Percentiles rank a stretch among this genome's conserved stretches.
These are phyloP conservation scores for Penicillium sp. DNA, from an alignment of 2,329 filamentous ascomycete genomes.

Conservation along the genomic window DNA sequence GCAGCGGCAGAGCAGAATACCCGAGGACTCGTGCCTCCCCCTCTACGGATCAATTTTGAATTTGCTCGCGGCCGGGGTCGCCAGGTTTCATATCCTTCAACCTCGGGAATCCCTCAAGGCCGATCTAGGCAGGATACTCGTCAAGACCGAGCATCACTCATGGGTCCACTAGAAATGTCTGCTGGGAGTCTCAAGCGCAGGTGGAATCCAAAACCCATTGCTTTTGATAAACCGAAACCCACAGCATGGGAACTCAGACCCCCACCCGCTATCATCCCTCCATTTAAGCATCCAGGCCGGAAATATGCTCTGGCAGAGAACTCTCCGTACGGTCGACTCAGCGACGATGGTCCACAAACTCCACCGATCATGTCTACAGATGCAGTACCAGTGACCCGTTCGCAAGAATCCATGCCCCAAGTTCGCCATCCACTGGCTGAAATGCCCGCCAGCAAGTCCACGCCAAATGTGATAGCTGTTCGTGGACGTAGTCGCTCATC, in stretches of 20 bases:
- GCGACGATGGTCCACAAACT: not conserved
- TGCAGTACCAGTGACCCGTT: not conserved
- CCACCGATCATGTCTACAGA: not conserved
- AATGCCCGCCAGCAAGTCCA: not conserved
- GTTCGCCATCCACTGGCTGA: not conserved
- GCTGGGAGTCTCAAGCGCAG: slow-evolving; percentile 2
- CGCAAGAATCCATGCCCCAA: not conserved
- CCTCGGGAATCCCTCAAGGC: not conserved
- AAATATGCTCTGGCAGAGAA: slow-evolving; percentile 1
- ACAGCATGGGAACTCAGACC: slow-evolving; percentile 1
- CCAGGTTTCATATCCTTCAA: slow-evolving; percentile 1
- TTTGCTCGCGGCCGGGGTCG: slow-evolving; percentile 12
- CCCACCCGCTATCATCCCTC: slow-evolving; percentile 9
- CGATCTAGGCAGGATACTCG: slow-evolving; percentile 7
- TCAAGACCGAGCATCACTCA: slow-evolving; percentile 3
- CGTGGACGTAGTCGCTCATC: slow-evolving; percentile 20
- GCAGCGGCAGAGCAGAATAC: not conserved
- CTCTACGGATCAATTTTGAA: slow-evolving; percentile 14
- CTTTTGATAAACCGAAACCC: slow-evolving; percentile 2
- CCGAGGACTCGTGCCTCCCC: slow-evolving; percentile 3
- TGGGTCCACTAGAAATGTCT: slow-evolving; percentile 1
- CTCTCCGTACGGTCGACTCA: not conserved
- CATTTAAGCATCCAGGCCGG: slow-evolving; percentile 19
- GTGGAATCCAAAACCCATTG: not conserved
- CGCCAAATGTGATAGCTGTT: not conserved